Percentiles rank a stretch among this genome's conserved stretches.
These are phyloP conservation scores for Tulasnella sp. DNA, from an alignment of 768 basidiomycete species.

Conservation along the genomic window DNA sequence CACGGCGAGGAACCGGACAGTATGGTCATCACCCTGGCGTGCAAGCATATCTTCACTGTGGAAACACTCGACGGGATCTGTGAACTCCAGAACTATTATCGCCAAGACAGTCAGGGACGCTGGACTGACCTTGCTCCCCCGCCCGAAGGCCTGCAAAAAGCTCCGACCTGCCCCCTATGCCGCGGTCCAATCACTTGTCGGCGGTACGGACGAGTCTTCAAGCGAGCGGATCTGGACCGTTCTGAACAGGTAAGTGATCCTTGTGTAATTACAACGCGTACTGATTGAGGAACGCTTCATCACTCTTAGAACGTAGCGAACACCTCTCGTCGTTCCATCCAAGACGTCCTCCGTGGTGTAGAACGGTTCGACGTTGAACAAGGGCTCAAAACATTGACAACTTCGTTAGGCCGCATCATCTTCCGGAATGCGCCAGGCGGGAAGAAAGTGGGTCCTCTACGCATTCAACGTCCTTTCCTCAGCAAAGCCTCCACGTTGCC, in stretches of 20 bases:
- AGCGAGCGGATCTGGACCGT: slow-evolving; percentile 53
- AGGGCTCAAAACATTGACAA: no score
- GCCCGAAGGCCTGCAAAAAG: slow-evolving; percentile 30
- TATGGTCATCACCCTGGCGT: slow-evolving; percentile 48
- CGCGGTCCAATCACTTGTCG: slow-evolving; percentile 44
- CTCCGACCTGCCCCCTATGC: slow-evolving; percentile 54
- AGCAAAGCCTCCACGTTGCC: not conserved
- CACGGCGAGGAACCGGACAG: slow-evolving; percentile 35
- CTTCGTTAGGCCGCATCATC: no score
- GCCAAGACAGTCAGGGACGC: slow-evolving; percentile 27
- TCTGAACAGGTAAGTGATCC: slow-evolving; percentile 35
- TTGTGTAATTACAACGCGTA: no score
- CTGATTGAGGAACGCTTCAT: no score
- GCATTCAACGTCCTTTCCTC: no score
- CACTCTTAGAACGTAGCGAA: slow-evolving; percentile 39
- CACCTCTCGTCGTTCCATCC: slow-evolving; percentile 40
- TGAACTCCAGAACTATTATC: slow-evolving; percentile 43
- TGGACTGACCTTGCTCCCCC: slow-evolving; percentile 40
- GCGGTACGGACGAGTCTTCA: slow-evolving; percentile 52
- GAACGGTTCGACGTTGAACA: slow-evolving; percentile 22
- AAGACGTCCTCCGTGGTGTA: slow-evolving; percentile 25
- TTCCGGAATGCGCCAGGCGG: no score
- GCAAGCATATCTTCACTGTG: slow-evolving; percentile 57
- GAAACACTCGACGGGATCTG: slow-evolving; percentile 61
- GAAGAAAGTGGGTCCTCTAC: no score